phyloP scores from a whole-genome alignment of 352 stramenopile species.

The Plasmopara halstedii region DNA sequence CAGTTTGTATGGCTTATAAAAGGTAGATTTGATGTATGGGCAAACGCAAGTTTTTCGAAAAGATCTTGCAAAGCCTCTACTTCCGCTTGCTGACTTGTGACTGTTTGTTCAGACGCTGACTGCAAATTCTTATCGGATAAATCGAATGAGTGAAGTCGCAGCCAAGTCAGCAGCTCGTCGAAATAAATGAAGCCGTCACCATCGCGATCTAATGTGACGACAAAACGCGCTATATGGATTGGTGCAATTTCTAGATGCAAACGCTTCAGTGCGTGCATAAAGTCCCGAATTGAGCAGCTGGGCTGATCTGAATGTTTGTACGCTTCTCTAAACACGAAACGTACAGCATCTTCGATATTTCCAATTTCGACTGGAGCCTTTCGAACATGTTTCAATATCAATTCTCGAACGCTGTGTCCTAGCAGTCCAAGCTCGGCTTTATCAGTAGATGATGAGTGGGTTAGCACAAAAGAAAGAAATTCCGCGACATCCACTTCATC shows the following conservation, averaged over 20 bases:
- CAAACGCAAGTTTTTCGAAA: slow-evolving; percentile 10
- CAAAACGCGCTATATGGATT: slow-evolving; percentile 43
- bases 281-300: slow-evolving; percentile 25
- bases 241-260: slow-evolving; percentile 37
- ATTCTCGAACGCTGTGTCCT: slow-evolving; percentile 35
- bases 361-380: slow-evolving; percentile 24
- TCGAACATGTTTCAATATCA: slow-evolving; percentile 33
- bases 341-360: slow-evolving; percentile 46
- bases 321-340: slow-evolving; percentile 38
- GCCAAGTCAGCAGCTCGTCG: slow-evolving; percentile 58
- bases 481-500: slow-evolving; percentile 46
- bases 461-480: slow-evolving; percentile 70
- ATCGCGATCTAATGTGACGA: slow-evolving; percentile 47
- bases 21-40: not conserved
- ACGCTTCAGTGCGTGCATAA: slow-evolving; percentile 28
- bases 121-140: slow-evolving; percentile 8
- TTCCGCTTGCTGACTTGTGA: too few relatives aligned
- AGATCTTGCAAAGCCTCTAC: slow-evolving; percentile 12
- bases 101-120: slow-evolving; percentile 9
- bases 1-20: slow-evolving; percentile 4
- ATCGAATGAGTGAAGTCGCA: slow-evolving; percentile 38
- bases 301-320: slow-evolving; percentile 23
- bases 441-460: slow-evolving; percentile 11
- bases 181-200: slow-evolving; percentile 53
- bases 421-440: slow-evolving; percentile 46